Conservation (phyloP, 2,329 filamentous ascomycete genomes). For the Ophiostoma australiae region DNA sequence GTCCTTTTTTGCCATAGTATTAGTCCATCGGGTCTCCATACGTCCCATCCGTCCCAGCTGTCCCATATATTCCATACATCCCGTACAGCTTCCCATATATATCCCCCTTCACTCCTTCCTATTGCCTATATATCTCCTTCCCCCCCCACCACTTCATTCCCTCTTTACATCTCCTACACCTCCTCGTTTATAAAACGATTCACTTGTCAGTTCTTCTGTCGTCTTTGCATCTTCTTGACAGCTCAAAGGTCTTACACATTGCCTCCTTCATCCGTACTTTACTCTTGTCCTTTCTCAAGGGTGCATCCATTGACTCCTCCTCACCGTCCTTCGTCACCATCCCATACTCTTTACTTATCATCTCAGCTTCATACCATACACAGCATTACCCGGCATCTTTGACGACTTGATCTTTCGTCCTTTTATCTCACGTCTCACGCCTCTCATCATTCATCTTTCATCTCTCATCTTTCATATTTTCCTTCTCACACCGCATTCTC, state of each 20-base stretch:
- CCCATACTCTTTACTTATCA: neutral
- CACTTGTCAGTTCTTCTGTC: conserved; percentile 11
- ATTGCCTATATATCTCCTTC: conserved; percentile 4
- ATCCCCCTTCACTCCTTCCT: neutral
- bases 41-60: neutral
- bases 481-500: neutral
- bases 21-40: neutral
- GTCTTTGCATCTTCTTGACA: conserved; percentile 9
- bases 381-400: neutral
- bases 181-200: neutral
- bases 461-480: neutral
- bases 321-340: conserved; percentile 1
- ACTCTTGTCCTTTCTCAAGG: neutral
- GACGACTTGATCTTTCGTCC: neutral
- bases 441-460: neutral
- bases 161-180: neutral
- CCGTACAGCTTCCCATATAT: neutral
- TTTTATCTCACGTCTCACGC: neutral
- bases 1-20: neutral
- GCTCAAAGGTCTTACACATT: neutral
- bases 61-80: neutral
- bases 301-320: neutral
- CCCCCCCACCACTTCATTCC: conserved; percentile 3
- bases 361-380: neutral
- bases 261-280: neutral